Conservation (phyloP, 139 green algal genomes). For the Tetraselmis chui region DNA sequence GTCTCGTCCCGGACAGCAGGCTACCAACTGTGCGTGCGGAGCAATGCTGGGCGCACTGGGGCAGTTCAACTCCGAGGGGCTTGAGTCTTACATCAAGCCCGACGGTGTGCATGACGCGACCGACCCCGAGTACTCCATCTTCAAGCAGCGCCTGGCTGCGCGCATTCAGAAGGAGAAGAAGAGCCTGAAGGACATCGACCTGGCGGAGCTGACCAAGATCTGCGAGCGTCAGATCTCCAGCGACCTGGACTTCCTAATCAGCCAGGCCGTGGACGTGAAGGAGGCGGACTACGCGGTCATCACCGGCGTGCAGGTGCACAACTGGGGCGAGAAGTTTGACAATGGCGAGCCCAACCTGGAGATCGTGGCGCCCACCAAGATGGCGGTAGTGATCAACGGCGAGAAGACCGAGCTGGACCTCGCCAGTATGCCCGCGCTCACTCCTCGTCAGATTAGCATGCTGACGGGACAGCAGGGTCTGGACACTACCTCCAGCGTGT, state of each 20-base stretch:
- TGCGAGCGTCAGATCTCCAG: constrained; percentile 68
- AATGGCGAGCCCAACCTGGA: constrained; percentile 56
- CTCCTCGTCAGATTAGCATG: constrained; percentile 34
- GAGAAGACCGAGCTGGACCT: constrained; percentile 66
- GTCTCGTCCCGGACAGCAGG: constrained; percentile 46
- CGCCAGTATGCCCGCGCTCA: constrained; percentile 35
- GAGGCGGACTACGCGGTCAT: constrained; percentile 83
- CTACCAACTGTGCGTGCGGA: constrained; percentile 68
- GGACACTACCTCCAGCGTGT: background rate
- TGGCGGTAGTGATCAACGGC: constrained; percentile 70
- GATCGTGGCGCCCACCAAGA: constrained; percentile 53
- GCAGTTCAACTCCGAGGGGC: constrained; percentile 34
- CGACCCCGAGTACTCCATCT: constrained; percentile 81
- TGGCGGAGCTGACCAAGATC: constrained; percentile 68
- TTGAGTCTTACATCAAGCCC: constrained; percentile 6
- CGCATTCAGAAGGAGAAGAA: constrained; percentile 43
- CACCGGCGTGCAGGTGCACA: constrained; percentile 84
- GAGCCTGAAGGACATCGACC: constrained; percentile 31
- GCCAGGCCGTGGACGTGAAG: constrained; percentile 60
- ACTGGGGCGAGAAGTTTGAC: constrained; percentile 51
- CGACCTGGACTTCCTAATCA: constrained; percentile 84
- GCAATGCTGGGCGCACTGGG: constrained; percentile 55
- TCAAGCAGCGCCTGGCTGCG: constrained; percentile 74
- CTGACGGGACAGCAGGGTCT: constrained; percentile 15
- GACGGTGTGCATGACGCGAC: constrained; percentile 55